Evolutionary conservation across 495 filamentous ascomycete genomes (phyloP), one percentile per base, ranked within the genome.

Genomic region (Tuber melanosporum): DNA sequence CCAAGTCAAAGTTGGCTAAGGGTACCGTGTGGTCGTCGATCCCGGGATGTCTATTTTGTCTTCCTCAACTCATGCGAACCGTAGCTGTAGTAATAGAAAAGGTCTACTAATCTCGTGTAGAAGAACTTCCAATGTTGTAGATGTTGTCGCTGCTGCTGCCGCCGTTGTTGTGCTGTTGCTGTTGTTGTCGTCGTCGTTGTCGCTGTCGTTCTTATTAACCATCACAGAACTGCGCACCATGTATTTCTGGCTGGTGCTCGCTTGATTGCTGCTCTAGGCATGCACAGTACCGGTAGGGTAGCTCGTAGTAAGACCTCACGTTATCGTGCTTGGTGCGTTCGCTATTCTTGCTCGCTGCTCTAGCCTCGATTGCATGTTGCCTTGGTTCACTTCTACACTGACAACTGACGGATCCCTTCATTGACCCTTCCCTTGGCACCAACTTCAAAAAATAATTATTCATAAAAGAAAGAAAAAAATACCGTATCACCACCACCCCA

Each of bases 311-410:
- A 66, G 57, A 66, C 57, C 57, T 66, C 26, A 36, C 57, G 57
- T 66, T 66, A 66, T 36, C 57, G 57, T 66, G 26, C 57, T 66
- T 66, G 57, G 57, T 66, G 57, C 57, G n/a, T 66, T 66, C 57
- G 52, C 52, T 32, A 62, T 62, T 62, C 52, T 62, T 32, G n/a
- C 52, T 62, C 52, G 57, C 57, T 36, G 57, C 57, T 66, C 32
- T 66, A 66, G 57, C 57, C 57, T 66, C 52, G 10, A 62, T 62
- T 32, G n/a, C 52, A 62, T 26, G 52, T 62, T 62, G n/a, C 52
- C 52, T 32, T 66, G n/a, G 10, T 66, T 66, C 57, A 66, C 57
- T 66, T 66, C 57, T 36, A 32, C 26, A 17, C 26, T 66, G 57
- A 66, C 57, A 66, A 66, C 57, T 32, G 57, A 66, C 57, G 57